A percentile compares a stretch with the other conserved stretches of the same genome.
Evolutionary conservation across 2,329 filamentous ascomycete genomes (phyloP).

Genomic region (Coniochaeta prunicola): DNA sequence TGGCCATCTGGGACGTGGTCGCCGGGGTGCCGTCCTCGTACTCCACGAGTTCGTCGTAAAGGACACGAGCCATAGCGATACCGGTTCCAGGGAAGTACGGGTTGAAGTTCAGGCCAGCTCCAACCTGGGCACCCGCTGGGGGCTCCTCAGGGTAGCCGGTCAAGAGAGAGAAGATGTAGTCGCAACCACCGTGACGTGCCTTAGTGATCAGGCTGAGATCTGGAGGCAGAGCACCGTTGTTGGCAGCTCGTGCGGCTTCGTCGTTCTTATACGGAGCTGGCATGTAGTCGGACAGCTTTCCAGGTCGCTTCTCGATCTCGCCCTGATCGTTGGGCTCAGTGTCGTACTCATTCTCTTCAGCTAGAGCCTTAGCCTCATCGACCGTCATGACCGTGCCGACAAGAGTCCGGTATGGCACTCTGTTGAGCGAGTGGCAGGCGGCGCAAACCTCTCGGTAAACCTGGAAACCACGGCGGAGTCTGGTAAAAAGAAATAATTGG

Average conservation of each 20-base stretch:
- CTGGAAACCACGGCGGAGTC: constrained; percentile 97
- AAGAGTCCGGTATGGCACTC: constrained; percentile 86
- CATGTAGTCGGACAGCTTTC: constrained; percentile 97
- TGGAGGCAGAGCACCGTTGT: constrained; percentile 94
- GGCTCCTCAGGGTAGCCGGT: constrained; percentile 97
- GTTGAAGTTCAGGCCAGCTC: constrained; percentile 97
- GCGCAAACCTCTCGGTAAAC: constrained; percentile 98
- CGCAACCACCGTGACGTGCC: constrained; percentile 92
- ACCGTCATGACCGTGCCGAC: constrained; percentile 91
- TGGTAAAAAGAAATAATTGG: constrained; percentile 27
- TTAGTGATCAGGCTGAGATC: constrained; percentile 98
- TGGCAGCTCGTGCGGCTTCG: constrained; percentile 93
- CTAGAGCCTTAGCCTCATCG: constrained; percentile 94
- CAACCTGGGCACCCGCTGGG: constrained; percentile 79
- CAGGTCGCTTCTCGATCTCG: constrained; percentile 95
- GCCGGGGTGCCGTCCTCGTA: constrained; percentile 96
- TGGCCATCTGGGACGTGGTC: constrained; percentile 97
- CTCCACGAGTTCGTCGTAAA: constrained; percentile 95
- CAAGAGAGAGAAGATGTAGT: constrained; percentile 96
- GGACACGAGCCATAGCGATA: constrained; percentile 97
- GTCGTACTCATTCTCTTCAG: constrained; percentile 98
- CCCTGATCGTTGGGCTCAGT: constrained; percentile 96
- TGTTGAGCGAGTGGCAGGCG: constrained; percentile 91
- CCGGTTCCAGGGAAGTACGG: constrained; percentile 99
- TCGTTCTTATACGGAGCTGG: constrained; percentile 97